Percentiles rank a stretch among this genome's conserved stretches.
Conservation (phyloP, 2,329 filamentous ascomycete genomes). For the Cryphonectria radicalis region DNA sequence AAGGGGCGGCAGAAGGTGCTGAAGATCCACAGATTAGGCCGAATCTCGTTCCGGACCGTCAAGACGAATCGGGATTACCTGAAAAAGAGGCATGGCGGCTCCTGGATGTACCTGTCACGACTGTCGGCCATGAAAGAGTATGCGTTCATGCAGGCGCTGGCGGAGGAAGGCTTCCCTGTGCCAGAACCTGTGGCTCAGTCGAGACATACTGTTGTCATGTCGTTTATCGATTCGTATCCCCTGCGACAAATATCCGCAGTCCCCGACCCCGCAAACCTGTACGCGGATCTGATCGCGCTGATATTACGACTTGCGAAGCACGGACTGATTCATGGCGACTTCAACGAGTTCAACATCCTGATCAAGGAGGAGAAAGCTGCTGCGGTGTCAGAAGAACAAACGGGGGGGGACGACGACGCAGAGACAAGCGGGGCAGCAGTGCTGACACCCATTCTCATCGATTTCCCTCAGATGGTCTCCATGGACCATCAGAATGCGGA, state of each 20-base stretch:
- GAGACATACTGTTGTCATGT: slow-evolving; percentile 96
- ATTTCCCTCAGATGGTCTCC: slow-evolving; percentile 98
- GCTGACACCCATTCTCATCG: slow-evolving; percentile 84
- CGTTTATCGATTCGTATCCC: slow-evolving; percentile 88
- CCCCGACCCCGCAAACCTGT: slow-evolving; percentile 81
- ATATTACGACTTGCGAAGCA: slow-evolving; percentile 83
- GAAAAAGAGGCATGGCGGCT: slow-evolving; percentile 70
- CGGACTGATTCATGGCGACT: slow-evolving; percentile 95
- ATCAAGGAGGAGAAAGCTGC: slow-evolving; percentile 72
- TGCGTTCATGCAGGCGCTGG: slow-evolving; percentile 88
- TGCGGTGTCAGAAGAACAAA: slow-evolving; percentile 42
- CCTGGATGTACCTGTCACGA: slow-evolving; percentile 98
- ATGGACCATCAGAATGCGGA: slow-evolving; percentile 92
- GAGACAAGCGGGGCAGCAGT: slow-evolving; percentile 43
- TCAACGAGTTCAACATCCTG: slow-evolving; percentile 98
- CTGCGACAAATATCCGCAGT: slow-evolving; percentile 86
- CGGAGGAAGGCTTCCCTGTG: slow-evolving; percentile 84
- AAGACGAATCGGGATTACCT: slow-evolving; percentile 97
- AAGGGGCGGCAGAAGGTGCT: slow-evolving; percentile 78
- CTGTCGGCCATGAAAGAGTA: slow-evolving; percentile 93
- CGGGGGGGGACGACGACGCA: slow-evolving; percentile 41
- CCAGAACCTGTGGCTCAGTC: slow-evolving; percentile 88
- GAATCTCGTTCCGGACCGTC: slow-evolving; percentile 95
- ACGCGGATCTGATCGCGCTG: slow-evolving; percentile 86
- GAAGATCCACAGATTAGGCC: slow-evolving; percentile 93